Conservation (phyloP, 2,329 filamentous ascomycete genomes). For the Talaromyces sp. region DNA sequence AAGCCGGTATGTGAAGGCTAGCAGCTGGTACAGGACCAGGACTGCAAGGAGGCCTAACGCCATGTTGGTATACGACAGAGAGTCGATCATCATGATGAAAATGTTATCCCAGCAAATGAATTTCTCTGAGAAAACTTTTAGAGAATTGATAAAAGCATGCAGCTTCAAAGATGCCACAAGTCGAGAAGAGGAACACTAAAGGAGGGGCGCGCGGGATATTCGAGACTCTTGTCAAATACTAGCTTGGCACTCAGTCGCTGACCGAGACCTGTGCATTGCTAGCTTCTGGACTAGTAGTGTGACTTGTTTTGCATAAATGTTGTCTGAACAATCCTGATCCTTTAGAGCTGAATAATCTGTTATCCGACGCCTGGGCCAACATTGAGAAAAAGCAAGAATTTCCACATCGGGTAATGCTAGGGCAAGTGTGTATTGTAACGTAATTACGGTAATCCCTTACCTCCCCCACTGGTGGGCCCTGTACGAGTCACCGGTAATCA, state of each 20-base stretch:
- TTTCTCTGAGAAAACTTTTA: background rate
- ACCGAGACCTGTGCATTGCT: background rate
- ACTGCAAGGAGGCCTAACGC: background rate
- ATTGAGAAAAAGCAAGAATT: background rate
- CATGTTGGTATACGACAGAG: background rate
- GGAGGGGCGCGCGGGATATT: background rate
- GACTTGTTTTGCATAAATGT: background rate
- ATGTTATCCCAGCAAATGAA: background rate
- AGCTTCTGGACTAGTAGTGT: background rate
- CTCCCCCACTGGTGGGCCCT: background rate
- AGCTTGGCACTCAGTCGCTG: background rate
- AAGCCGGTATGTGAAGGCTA: conserved; percentile 21
- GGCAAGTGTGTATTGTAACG: background rate
- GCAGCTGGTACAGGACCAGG: background rate
- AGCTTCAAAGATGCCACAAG: background rate
- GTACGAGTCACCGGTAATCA: background rate
- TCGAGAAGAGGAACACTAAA: background rate
- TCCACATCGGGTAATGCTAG: background rate
- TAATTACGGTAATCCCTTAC: background rate
- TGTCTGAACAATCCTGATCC: background rate
- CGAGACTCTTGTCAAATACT: background rate
- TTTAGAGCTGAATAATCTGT: background rate
- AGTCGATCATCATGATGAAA: background rate
- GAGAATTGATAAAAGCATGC: background rate
- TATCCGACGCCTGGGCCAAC: background rate